These are phyloP conservation scores for Stephania cephalantha DNA, from an alignment of 164 flowering plant species.

Conservation along the genomic window DNA sequence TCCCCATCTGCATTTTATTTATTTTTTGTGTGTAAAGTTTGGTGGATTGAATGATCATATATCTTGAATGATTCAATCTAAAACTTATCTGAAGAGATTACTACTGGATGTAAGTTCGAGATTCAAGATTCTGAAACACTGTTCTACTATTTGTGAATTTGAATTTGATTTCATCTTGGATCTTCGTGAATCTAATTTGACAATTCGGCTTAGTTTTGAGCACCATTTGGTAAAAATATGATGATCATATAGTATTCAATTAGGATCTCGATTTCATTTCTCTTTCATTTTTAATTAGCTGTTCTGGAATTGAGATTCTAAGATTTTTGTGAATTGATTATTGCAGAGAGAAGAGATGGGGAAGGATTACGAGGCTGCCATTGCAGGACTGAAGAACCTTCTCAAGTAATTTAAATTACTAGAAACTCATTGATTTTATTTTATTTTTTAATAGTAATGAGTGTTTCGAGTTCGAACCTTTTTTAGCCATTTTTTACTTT, in stretches of 20 bases:
- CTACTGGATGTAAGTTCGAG: not conserved
- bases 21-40: not conserved
- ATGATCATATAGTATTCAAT: not conserved
- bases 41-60: not conserved
- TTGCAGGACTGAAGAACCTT: constrained; percentile 58
- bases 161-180: not conserved
- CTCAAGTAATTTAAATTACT: constrained; percentile 23
- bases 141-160: not conserved
- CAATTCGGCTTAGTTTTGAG: not conserved
- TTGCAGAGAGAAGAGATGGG: constrained; percentile 36
- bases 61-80: not conserved
- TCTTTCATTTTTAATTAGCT: too few relatives aligned
- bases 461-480: too few relatives aligned
- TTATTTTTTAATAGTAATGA: too few relatives aligned
- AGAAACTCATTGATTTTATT: too few relatives aligned
- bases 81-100: not conserved
- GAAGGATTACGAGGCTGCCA: constrained; percentile 39
- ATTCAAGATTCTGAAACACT: not conserved
- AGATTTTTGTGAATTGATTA: not conserved
- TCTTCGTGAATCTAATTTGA: not conserved
- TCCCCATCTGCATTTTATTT: too few relatives aligned
- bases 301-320: not conserved
- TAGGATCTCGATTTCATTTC: not conserved
- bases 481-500: too few relatives aligned
- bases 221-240: not conserved